Conservation (phyloP, 2,329 filamentous ascomycete species). For the Aureobasidium zeae region DNA sequence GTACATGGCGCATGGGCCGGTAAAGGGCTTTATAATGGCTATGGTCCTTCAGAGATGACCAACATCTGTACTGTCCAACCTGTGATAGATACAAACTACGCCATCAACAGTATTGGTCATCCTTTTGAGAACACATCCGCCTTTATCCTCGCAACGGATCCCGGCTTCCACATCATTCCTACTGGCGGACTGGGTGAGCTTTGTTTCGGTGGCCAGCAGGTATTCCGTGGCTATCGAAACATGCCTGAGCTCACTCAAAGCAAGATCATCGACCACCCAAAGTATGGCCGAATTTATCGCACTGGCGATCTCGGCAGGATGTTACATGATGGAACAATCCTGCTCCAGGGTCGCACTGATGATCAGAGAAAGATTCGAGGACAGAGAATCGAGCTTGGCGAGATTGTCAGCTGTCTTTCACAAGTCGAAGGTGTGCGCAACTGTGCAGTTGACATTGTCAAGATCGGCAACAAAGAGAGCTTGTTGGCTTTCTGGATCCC, state of each 20-base stretch:
- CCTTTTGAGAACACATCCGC: conserved; percentile 67
- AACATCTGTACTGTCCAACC: conserved; percentile 73
- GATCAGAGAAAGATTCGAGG: conserved; percentile 76
- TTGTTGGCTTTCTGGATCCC: conserved; percentile 64
- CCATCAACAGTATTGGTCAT: conserved; percentile 66
- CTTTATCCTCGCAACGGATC: conserved; percentile 47
- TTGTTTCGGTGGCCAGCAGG: conserved; percentile 78
- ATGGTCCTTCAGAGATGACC: conserved; percentile 77
- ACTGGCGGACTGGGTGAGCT: conserved; percentile 69
- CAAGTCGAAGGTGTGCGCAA: conserved; percentile 45
- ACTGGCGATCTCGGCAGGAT: conserved; percentile 76
- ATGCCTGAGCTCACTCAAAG: conserved; percentile 50
- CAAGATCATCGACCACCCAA: conserved; percentile 61
- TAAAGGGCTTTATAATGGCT: conserved; percentile 64
- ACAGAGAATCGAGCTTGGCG: conserved; percentile 67
- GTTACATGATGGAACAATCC: conserved; percentile 64
- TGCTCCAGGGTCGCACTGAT: conserved; percentile 65
- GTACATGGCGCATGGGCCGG: conserved; percentile 62
- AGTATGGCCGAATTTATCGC: conserved; percentile 65
- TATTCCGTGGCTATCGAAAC: conserved; percentile 64
- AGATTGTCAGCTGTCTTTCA: conserved; percentile 58
- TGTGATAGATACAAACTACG: conserved; percentile 48
- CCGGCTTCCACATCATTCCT: conserved; percentile 48
- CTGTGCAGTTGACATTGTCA: conserved; percentile 54
- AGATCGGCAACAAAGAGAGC: conserved; percentile 38